A percentile compares a stretch with the other conserved stretches of the same genome.
These are phyloP conservation scores for Arabis hirsuta DNA, from an alignment of 345 rosid species.

Conservation along the genomic window DNA sequence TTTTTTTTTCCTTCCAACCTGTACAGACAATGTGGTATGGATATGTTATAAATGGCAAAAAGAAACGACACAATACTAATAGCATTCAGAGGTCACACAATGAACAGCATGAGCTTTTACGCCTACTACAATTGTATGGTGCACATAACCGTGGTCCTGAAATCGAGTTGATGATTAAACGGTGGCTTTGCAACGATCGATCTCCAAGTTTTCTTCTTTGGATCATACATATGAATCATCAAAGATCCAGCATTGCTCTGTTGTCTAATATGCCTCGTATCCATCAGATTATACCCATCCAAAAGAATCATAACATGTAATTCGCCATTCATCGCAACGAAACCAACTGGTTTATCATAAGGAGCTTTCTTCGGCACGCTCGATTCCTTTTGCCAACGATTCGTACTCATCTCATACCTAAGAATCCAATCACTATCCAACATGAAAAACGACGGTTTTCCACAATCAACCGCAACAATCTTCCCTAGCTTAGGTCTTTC, in stretches of 20 bases:
- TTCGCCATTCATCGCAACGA: slow-evolving; percentile 67
- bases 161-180: slow-evolving; percentile 57
- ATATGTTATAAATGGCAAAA: slow-evolving; percentile 16
- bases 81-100: slow-evolving; percentile 23
- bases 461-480: slow-evolving; percentile 59
- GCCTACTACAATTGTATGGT: slow-evolving; percentile 56
- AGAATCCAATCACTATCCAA: slow-evolving; percentile 66
- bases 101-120: neutral
- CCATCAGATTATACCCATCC: slow-evolving; percentile 54
- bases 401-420: slow-evolving; percentile 67
- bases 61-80: slow-evolving; percentile 32
- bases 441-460: slow-evolving; percentile 68
- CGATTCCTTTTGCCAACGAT: slow-evolving; percentile 71
- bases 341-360: slow-evolving; percentile 56
- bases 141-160: slow-evolving; percentile 70
- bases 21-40: slow-evolving; percentile 23
- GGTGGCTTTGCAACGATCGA: slow-evolving; percentile 58
- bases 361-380: slow-evolving; percentile 61
- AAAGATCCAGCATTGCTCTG: slow-evolving; percentile 59
- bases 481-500: slow-evolving; percentile 73
- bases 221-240: slow-evolving; percentile 72
- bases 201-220: slow-evolving; percentile 78
- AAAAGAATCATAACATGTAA: slow-evolving; percentile 62
- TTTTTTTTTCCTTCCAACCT: slow-evolving; percentile 5
- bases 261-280: slow-evolving; percentile 50